Evolutionary conservation across 2,329 filamentous ascomycete species (phyloP), one percentile per base, ranked within the genome.

Genomic region (Beauveria medogensis): DNA sequence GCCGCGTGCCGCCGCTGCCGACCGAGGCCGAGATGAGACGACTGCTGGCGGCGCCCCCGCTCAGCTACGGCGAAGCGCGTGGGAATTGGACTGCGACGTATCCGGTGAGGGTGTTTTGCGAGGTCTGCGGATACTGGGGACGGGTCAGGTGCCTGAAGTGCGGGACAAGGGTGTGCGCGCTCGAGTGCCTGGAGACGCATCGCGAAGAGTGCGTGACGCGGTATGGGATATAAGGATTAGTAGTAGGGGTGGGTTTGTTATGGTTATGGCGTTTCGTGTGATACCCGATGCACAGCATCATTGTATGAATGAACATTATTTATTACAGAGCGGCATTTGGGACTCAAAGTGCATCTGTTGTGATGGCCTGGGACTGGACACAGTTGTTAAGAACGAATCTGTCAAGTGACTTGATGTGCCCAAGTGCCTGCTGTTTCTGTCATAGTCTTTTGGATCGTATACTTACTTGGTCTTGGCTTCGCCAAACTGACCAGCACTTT

Each of bases 61-160:
- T 92, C 59, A 85, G 78, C 43, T 92, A 91, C 72, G 78, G 82
- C 53, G 87, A 90, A 66, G 85, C 86, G 44, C 74, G 78, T 58
- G 82, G 78, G 2, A 69, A 66, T 30, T 80, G 75, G 75, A 76
- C 73, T 51, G 66, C 65, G 16, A 72, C 68, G 67, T 85, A 85
- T 64, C 86, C 88, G 2, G 76, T 77, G 52, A 78, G 89, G 62
- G 76, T 77, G 41, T 93, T 92, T 71, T 93, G 90, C 73, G 87
- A 88, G 69, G 84, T 91, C 37, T 93, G 90, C 69, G 90, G 90
- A 16, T 92, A 92, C 73, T 92, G 90, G 89, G 90, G 89, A 2
- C 78, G 86, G 46, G 86, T 91, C 51, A 82, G 81, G 72, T 93
- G 90, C 74, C 82, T 87, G 71, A 90, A 89, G 76, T 93, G 90